phyloP scores from a whole-genome alignment of 495 filamentous ascomycete genomes.

The Parathielavia appendiculata region DNA sequence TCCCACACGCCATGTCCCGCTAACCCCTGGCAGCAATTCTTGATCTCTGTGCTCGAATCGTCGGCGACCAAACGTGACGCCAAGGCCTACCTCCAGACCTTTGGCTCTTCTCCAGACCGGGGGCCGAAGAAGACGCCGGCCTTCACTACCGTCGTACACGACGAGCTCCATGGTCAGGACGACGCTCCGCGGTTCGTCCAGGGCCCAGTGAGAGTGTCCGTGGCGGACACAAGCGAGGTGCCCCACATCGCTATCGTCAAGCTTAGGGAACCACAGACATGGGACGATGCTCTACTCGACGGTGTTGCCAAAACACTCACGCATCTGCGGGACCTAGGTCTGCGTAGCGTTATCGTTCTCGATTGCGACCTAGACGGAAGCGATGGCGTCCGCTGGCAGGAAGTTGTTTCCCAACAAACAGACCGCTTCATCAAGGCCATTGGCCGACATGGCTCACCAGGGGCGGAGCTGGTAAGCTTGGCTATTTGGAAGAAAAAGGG shows the following conservation, averaged over 20 bases:
- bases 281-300: conserved; percentile 60
- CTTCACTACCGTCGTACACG: conserved; percentile 28
- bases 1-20: not conserved
- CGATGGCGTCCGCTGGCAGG: conserved; percentile 24
- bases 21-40: conserved; percentile 62
- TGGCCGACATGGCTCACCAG: conserved; percentile 57
- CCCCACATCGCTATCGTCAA: conserved; percentile 85
- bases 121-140: conserved; percentile 13
- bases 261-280: conserved; percentile 62
- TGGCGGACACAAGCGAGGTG: conserved; percentile 39
- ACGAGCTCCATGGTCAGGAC: conserved; percentile 34
- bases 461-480: conserved; percentile 64
- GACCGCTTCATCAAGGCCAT: conserved; percentile 71
- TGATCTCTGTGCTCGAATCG: conserved; percentile 74
- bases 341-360: conserved; percentile 75
- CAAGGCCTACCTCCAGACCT: conserved; percentile 76
- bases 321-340: conserved; percentile 74
- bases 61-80: conserved; percentile 88
- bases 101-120: conserved; percentile 43
- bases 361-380: conserved; percentile 52
- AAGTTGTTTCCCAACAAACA: conserved; percentile 57
- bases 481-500: conserved; percentile 39
- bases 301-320: conserved; percentile 79
- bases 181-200: conserved; percentile 36
- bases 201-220: conserved; percentile 26